A percentile compares a stretch with the other conserved stretches of the same genome.
phyloP scores from a whole-genome alignment of 2,329 filamentous ascomycete genomes.

The Fusarium sp. region DNA sequence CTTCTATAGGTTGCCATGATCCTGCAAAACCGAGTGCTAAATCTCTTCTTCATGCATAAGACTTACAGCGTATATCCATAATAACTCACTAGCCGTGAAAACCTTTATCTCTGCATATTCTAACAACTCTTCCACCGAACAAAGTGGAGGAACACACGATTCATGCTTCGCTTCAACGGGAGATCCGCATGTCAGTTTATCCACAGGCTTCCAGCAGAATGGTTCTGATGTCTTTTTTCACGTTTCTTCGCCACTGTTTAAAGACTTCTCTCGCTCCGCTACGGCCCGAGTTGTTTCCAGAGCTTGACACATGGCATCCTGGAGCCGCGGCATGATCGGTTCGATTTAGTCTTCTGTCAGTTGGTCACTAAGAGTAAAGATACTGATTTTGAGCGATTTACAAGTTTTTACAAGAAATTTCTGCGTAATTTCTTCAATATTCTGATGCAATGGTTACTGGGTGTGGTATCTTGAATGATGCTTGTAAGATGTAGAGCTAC shows the following conservation, averaged over 20 bases:
- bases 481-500: neutral
- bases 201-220: neutral
- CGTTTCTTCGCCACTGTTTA: slow-evolving; percentile 12
- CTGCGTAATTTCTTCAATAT: neutral
- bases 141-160: neutral
- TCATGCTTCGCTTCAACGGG: slow-evolving; percentile 6
- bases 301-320: neutral
- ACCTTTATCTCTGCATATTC: neutral
- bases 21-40: neutral
- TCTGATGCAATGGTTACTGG: neutral
- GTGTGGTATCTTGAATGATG: neutral
- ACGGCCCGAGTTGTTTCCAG: slow-evolving; percentile 10
- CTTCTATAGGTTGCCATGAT: neutral
- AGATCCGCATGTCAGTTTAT: slow-evolving; percentile 1
- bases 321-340: slow-evolving; percentile 7
- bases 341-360: slow-evolving; percentile 10
- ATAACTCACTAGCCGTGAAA: slow-evolving; percentile 1
- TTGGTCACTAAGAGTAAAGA: neutral
- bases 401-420: neutral
- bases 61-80: neutral
- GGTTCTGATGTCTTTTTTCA: neutral
- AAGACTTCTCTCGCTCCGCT: neutral
- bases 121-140: neutral
- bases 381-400: slow-evolving; percentile 26
- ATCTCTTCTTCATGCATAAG: neutral